Evolutionary conservation across 2,329 filamentous ascomycete genomes (phyloP), one percentile per base, ranked within the genome.

Genomic region (Pseudocercospora musae): DNA sequence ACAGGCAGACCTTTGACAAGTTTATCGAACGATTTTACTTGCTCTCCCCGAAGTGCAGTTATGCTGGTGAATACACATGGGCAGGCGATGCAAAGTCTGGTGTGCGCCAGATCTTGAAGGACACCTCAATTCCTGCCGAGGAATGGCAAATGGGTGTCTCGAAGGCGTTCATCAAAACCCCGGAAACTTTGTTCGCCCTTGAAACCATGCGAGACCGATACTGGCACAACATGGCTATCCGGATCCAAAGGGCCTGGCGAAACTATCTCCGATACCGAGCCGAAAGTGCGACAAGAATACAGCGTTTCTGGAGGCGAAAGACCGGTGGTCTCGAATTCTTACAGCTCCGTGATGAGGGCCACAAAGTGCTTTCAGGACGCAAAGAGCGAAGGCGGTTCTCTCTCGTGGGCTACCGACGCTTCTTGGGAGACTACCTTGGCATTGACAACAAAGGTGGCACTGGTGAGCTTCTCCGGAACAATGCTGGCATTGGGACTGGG

Each of bases 201-300:
- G 95, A 99, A 77, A 93, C 96, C 62, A 98, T 99, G 94, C 87
- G 95, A 74, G 95, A 99, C 75, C 85, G 91, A 60, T 99, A 98
- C 78, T 98, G 94, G 94, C 94, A 98, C 78, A 99, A 98, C 79
- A 98, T 99, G 95, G 95, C 95, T 3, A 96, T 94, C 63, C 87
- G 95, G 62, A 98, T 99, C 63, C 95, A 99, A 79, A 87, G 95
- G 69, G 95, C 96, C 73, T 99, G 95, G 95, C 87, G 95, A 71
- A 96, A 96, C 57, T 98, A 97, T 73, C 84, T 98, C 44, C 88
- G 94, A 4, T 98, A 98, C 77, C 87, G 95, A 49, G 89, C 87
- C 25, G 95, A 99, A 78, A 95, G 91, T 62, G 95, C 95, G 6
- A 96, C 89, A 13, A 87, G 95, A 33, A 98, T 99, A 68, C 95